Evolutionary conservation across 495 filamentous ascomycete genomes (phyloP).

Genomic region (Penicillium robsamsonii): DNA sequence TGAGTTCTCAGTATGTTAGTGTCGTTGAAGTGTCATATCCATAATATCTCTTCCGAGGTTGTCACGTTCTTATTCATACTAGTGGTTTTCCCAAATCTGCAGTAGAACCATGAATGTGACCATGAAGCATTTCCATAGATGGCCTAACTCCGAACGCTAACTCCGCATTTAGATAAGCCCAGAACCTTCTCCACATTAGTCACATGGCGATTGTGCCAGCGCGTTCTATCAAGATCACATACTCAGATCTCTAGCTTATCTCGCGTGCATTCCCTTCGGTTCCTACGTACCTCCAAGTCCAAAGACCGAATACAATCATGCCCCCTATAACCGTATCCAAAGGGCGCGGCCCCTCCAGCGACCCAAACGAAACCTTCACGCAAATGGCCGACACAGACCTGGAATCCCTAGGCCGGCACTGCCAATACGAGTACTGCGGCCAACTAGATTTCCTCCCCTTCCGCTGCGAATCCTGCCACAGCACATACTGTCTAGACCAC

Average conservation of each 20-base stretch:
- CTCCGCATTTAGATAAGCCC: conserved; percentile 32
- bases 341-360: conserved; percentile 14
- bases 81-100: too few species aligned
- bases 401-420: conserved; percentile 83
- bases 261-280: background rate
- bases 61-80: too few species aligned
- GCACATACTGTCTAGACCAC: conserved; percentile 93
- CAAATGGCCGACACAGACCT: conserved; percentile 66
- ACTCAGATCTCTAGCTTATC: conserved; percentile 5
- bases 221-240: conserved; percentile 26
- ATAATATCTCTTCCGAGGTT: too few species aligned
- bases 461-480: conserved; percentile 81
- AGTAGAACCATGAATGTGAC: background rate
- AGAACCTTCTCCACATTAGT: conserved; percentile 40
- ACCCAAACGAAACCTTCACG: conserved; percentile 42
- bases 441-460: conserved; percentile 97
- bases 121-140: background rate
- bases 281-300: background rate
- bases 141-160: conserved; percentile 11
- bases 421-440: conserved; percentile 86
- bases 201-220: conserved; percentile 28
- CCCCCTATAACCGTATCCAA: conserved; percentile 33
- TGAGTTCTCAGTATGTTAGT: too few species aligned
- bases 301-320: conserved; percentile 19
- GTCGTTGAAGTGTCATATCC: too few species aligned